Conservation (phyloP, 495 filamentous ascomycete species). For the Podospora comata region DNA sequence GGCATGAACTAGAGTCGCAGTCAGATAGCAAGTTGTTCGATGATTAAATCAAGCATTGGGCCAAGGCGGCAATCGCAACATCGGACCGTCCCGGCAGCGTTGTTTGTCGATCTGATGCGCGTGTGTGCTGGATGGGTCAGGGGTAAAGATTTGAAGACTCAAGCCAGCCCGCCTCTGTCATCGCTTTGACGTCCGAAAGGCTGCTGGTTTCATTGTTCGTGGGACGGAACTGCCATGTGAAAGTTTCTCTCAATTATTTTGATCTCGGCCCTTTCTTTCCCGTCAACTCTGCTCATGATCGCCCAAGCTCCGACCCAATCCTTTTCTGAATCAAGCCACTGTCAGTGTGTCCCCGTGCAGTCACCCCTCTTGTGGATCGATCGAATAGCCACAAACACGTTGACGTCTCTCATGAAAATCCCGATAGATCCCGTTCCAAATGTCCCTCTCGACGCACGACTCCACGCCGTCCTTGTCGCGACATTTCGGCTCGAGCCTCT, state of each 20-base stretch:
- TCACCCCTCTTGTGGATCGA: background rate
- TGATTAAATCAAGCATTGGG: background rate
- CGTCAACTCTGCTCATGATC: background rate
- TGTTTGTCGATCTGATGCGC: background rate
- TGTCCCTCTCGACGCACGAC: conserved; percentile 58
- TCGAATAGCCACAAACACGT: background rate
- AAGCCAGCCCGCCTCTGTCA: background rate
- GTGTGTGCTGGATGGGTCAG: background rate
- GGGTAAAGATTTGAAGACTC: background rate
- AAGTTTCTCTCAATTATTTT: background rate
- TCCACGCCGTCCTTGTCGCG: conserved; percentile 35
- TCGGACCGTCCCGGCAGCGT: background rate
- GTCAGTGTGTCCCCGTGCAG: background rate
- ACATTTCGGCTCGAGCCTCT: conserved; percentile 57
- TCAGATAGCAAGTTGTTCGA: background rate
- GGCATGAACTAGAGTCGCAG: background rate
- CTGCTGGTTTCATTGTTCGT: background rate
- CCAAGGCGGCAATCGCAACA: background rate
- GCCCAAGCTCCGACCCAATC: background rate
- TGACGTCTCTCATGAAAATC: conserved; percentile 54
- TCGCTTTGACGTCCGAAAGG: background rate
- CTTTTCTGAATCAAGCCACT: background rate
- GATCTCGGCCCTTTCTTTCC: too few species aligned
- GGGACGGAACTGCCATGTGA: background rate
- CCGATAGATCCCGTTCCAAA: conserved; percentile 70